Base-by-base conservation (phyloP, 768 basidiomycete genomes). In the Suillus clintonianus region DNA sequence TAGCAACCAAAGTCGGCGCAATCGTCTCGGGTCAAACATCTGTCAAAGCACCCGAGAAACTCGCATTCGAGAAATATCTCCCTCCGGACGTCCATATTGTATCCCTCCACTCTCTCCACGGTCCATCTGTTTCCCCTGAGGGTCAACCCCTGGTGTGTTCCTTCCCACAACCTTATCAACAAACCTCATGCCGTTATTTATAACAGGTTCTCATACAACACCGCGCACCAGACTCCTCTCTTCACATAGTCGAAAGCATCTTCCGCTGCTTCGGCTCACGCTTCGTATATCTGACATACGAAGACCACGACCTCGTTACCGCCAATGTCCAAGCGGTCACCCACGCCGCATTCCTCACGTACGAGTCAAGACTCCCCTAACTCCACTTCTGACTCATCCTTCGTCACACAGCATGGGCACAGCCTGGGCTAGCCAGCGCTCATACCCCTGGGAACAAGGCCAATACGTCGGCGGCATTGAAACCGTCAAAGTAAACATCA, bases 301-400 rank as follows among this genome's bases (percentile, higher is more conserved):
- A 96, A 65, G 95, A 98, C 60, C 97, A 99, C 71, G 97, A 99
- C 71, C 82, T 87, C 47, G 92, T 99, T 55, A 99, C 97, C 0
- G 97, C 97, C 14, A 99, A 99, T 69, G 99, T 97, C 0, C 97
- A 99, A 76, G 97, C 97, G 0, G 97, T 97, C 15, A 98, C 95
- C 0, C 97, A 99, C 70, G 97, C 97, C 14, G 97, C 97, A 0
- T 99, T 99, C 81, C 81, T 99, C 22, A 94, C 90, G 96, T 95
- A 75, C 17, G 76, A 65, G 24, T 41, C 42, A 10, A 24, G 36
- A 17, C 4, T 48, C 62, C 56, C 50, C 37, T 48, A 14, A 32
- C 63, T 24, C 45, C 32, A 27, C 63, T n/a, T 54, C 30, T 51
- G 22, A 61, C 61, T 32, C 50, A 13, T 19, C 61, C 50, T 65